A percentile compares a stretch with the other conserved stretches of the same genome.
Conservation (phyloP, 2,329 filamentous ascomycete species). For the Bipolaris oryzae region DNA sequence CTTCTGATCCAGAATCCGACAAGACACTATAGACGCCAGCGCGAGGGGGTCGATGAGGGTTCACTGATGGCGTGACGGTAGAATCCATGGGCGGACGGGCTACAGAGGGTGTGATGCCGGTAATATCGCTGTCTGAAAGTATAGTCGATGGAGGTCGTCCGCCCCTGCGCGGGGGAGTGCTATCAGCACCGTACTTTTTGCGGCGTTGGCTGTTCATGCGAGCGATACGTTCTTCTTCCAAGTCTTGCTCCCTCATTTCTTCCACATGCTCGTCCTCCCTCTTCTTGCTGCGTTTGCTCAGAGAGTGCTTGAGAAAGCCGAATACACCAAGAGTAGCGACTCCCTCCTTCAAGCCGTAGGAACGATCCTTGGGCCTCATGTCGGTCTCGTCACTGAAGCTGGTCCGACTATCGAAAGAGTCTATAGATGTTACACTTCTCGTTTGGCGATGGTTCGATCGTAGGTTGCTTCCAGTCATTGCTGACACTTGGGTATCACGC, state of each 20-base stretch:
- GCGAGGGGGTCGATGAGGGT: constrained; percentile 44
- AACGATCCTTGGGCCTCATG: constrained; percentile 28
- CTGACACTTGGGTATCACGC: constrained; percentile 44
- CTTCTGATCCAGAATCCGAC: constrained; percentile 51
- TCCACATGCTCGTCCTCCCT: constrained; percentile 67
- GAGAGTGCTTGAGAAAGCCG: constrained; percentile 52
- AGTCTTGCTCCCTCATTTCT: constrained; percentile 57
- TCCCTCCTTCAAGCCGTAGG: constrained; percentile 52
- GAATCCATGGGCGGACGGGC: constrained; percentile 44
- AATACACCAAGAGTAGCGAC: constrained; percentile 55
- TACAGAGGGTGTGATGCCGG: constrained; percentile 53
- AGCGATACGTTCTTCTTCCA: constrained; percentile 59
- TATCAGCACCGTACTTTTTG: constrained; percentile 71
- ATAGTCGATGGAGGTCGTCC: constrained; percentile 47
- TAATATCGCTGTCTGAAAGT: constrained; percentile 52
- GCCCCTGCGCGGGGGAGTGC: constrained; percentile 45
- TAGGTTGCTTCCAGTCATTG: constrained; percentile 56
- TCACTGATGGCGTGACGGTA: constrained; percentile 36
- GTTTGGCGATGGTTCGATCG: constrained; percentile 38
- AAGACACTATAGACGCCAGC: constrained; percentile 46
- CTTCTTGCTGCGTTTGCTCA: constrained; percentile 60
- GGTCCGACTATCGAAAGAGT: constrained; percentile 51
- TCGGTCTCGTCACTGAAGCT: constrained; percentile 44
- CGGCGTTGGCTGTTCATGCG: constrained; percentile 62
- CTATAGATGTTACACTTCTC: constrained; percentile 47